Percentiles rank a stretch among this genome's conserved stretches.
Conservation (phyloP, 2,329 filamentous ascomycete genomes). For the Fusarium sp. region DNA sequence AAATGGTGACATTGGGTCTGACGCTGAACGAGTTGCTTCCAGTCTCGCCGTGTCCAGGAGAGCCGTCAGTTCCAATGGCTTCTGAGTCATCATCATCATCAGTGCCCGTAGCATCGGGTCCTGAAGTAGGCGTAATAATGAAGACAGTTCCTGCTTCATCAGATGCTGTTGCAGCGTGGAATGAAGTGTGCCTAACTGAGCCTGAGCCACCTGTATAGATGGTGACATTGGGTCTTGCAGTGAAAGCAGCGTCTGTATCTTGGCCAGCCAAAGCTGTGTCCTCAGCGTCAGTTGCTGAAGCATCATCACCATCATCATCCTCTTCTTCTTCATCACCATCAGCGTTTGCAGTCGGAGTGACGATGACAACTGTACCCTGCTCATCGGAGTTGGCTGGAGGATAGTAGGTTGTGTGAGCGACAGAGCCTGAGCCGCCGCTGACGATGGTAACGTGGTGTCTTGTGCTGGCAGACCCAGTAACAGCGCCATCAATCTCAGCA, state of each 20-base stretch:
- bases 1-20: not conserved
- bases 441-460: constrained; percentile 3
- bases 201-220: not conserved
- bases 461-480: not conserved
- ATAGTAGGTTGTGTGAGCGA: not conserved
- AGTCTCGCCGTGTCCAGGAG: not conserved
- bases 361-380: constrained; percentile 1
- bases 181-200: too few relatives aligned
- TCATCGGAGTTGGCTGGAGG: not conserved
- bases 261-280: not conserved
- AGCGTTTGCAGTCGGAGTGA: constrained; percentile 1
- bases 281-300: not conserved
- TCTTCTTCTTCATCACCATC: not conserved
- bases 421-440: not conserved
- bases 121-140: too few relatives aligned
- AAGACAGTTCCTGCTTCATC: too few relatives aligned
- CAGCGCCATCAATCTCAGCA: not conserved
- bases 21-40: not conserved
- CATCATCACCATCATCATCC: not conserved
- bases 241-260: not conserved
- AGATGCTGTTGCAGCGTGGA: too few relatives aligned
- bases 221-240: not conserved
- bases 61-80: not conserved
- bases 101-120: not conserved
- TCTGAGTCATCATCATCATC: not conserved